Evolutionary conservation across 169 alveolate genomes (phyloP).

Genomic region (Plasmodium vivax): DNA sequence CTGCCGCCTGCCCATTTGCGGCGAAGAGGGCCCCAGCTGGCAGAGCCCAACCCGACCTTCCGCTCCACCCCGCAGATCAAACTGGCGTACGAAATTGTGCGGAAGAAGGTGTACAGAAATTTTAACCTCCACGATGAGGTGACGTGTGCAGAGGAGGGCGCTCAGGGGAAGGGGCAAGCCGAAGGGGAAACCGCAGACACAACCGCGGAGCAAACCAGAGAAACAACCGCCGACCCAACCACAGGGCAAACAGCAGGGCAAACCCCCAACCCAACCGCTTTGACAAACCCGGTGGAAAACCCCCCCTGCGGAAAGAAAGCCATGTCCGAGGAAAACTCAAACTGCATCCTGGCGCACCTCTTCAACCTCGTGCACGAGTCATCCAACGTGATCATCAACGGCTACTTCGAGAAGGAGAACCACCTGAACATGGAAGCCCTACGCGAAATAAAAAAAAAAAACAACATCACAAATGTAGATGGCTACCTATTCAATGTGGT

Average conservation of each 20-base stretch:
- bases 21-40: not conserved
- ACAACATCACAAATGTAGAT: slow-evolving; percentile 34
- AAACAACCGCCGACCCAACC: too few relatives aligned
- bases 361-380: slow-evolving; percentile 49
- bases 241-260: not conserved
- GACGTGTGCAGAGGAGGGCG: not conserved
- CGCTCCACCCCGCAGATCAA: slow-evolving; percentile 4
- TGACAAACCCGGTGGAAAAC: not conserved
- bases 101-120: slow-evolving; percentile 30
- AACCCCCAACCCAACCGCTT: not conserved
- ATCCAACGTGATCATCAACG: slow-evolving; percentile 37
- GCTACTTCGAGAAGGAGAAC: slow-evolving; percentile 49
- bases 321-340: slow-evolving; percentile 31
- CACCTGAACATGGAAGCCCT: not conserved
- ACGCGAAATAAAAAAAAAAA: slow-evolving; percentile 50
- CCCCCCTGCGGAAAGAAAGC: not conserved
- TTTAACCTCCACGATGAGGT: slow-evolving; percentile 29
- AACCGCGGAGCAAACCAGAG: not conserved
- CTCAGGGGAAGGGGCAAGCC: not conserved
- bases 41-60: not conserved
- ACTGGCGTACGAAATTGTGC: slow-evolving; percentile 30
- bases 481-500: slow-evolving; percentile 20
- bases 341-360: slow-evolving; percentile 28
- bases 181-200: not conserved
- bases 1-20: not conserved